phyloP scores from a whole-genome alignment of 495 filamentous ascomycete species.

The Aspergillus cristatus region DNA sequence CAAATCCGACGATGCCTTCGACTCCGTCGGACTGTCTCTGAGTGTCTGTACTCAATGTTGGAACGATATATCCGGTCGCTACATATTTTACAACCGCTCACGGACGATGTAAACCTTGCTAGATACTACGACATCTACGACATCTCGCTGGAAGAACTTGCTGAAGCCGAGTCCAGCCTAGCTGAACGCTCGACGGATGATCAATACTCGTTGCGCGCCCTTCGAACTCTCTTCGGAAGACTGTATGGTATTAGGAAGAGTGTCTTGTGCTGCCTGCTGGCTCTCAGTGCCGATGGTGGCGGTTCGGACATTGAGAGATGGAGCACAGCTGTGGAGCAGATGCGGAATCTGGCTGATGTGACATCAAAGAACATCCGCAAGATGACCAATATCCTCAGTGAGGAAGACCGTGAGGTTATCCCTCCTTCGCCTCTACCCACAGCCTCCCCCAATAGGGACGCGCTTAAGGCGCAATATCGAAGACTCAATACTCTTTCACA shows the following conservation, averaged over 20 bases:
- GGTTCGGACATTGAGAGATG: conserved; percentile 72
- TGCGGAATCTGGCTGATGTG: conserved; percentile 50
- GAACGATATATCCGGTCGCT: conserved; percentile 59
- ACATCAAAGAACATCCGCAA: conserved; percentile 44
- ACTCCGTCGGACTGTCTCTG: conserved; percentile 64
- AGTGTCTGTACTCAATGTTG: conserved; percentile 59
- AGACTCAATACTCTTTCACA: conserved; percentile 81
- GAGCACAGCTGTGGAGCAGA: conserved; percentile 67
- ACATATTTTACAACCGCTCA: conserved; percentile 56
- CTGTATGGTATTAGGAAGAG: conserved; percentile 74
- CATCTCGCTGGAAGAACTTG: conserved; percentile 67
- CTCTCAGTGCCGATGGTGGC: conserved; percentile 77
- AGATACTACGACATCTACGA: conserved; percentile 92
- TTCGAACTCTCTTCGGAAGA: conserved; percentile 71
- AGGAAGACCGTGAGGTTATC: conserved; percentile 69
- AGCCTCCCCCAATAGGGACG: conserved; percentile 65
- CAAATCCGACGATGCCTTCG: conserved; percentile 71
- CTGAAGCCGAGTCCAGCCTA: conserved; percentile 53
- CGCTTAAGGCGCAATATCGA: conserved; percentile 72
- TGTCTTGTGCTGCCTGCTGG: conserved; percentile 75
- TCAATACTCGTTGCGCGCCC: conserved; percentile 63
- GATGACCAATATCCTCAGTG: conserved; percentile 62
- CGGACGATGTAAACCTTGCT: conserved; percentile 69
- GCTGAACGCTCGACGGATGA: conserved; percentile 58
- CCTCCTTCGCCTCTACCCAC: conserved; percentile 60